Conservation (phyloP, 2,329 filamentous ascomycete species). For the Venturia pyrina region DNA sequence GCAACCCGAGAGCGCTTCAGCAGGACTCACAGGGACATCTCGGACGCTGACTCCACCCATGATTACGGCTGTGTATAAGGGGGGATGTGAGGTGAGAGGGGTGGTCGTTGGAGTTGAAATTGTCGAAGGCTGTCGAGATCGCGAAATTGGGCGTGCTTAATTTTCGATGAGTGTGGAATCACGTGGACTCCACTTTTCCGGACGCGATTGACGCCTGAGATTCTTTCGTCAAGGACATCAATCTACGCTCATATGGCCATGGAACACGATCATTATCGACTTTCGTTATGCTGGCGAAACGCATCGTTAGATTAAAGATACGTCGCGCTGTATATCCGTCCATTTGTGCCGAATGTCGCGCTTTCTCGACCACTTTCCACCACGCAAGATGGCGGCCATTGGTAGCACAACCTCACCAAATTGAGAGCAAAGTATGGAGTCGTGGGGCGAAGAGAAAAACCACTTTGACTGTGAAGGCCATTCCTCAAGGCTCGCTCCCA, state of each 20-base stretch:
- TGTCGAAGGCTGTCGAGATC: background rate
- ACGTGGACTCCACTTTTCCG: background rate
- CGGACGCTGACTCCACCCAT: conserved; percentile 77
- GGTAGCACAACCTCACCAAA: background rate
- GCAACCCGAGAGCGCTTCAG: background rate
- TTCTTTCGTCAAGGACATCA: background rate
- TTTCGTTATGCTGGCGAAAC: background rate
- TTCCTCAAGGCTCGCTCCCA: conserved; percentile 12
- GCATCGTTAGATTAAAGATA: background rate
- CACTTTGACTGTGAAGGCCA: conserved; percentile 17
- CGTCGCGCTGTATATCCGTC: background rate
- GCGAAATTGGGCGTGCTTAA: background rate
- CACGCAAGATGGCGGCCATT: background rate
- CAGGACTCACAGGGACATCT: conserved; percentile 67
- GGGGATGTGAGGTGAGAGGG: background rate
- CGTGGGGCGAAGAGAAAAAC: conserved; percentile 33
- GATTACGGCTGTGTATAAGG: conserved; percentile 45
- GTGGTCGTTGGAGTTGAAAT: background rate
- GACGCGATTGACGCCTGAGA: background rate
- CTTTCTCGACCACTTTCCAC: background rate
- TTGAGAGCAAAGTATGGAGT: conserved; percentile 8
- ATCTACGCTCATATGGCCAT: background rate
- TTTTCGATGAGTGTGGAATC: background rate
- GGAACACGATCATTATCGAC: background rate
- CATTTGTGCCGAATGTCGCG: background rate